Percentiles rank a stretch among this genome's conserved stretches.
Conservation (phyloP, 2,329 filamentous ascomycete species). For the Zymoseptoria tritici region DNA sequence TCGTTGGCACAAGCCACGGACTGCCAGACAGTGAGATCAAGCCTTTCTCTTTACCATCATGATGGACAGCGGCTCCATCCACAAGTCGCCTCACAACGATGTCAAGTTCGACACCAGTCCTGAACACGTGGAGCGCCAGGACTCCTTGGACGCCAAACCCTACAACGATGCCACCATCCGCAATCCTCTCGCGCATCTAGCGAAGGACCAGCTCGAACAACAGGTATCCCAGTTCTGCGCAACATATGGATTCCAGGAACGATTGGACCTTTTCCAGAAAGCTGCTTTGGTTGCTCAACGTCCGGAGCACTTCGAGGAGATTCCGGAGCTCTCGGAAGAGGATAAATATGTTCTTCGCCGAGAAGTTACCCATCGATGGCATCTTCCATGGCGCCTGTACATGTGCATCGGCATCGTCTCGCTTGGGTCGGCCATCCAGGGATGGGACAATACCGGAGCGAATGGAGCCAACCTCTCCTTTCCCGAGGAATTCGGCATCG, state of each 20-base stretch:
- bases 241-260: slow-evolving; percentile 25
- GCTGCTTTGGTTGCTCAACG: slow-evolving; percentile 47
- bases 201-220: slow-evolving; percentile 4
- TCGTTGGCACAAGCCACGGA: background rate
- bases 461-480: slow-evolving; percentile 28
- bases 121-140: slow-evolving; percentile 8
- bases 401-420: slow-evolving; percentile 31
- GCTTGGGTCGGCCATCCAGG: slow-evolving; percentile 17
- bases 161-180: slow-evolving; percentile 8
- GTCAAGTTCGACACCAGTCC: slow-evolving; percentile 1
- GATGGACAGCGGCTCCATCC: background rate
- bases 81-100: background rate
- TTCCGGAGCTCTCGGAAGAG: slow-evolving; percentile 40
- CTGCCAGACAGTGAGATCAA: background rate
- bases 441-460: slow-evolving; percentile 27
- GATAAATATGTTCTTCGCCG: slow-evolving; percentile 38
- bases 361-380: slow-evolving; percentile 46
- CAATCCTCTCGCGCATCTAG: slow-evolving; percentile 9
- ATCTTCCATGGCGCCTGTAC: slow-evolving; percentile 43
- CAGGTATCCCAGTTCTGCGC: slow-evolving; percentile 11
- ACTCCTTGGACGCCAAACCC: background rate
- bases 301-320: slow-evolving; percentile 41
- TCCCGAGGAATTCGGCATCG: slow-evolving; percentile 21
- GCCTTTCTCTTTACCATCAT: background rate
- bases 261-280: slow-evolving; percentile 44